These are phyloP conservation scores for Neurospora sp. DNA, from an alignment of 2,329 filamentous ascomycete species.

Conservation along the genomic window DNA sequence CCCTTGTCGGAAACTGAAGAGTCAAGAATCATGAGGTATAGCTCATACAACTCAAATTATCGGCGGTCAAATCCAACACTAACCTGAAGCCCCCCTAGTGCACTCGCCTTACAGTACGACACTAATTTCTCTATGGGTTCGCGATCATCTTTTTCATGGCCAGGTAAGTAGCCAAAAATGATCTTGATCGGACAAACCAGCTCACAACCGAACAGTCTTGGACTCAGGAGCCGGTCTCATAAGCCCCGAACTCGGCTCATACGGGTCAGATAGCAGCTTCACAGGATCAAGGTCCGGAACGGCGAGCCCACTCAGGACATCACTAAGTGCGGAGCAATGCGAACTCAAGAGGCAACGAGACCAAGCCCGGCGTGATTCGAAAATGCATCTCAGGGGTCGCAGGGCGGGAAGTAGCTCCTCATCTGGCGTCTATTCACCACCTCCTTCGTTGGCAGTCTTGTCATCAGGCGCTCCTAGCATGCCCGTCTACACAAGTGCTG, in stretches of 20 bases:
- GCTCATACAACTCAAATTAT: constrained; percentile 19
- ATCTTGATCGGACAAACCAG: constrained; percentile 14
- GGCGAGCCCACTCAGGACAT: constrained; percentile 45
- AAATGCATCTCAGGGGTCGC: constrained; percentile 39
- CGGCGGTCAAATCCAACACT: not conserved
- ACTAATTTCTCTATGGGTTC: constrained; percentile 41
- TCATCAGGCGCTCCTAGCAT: constrained; percentile 30
- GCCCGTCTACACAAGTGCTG: constrained; percentile 41
- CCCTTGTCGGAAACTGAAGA: not conserved
- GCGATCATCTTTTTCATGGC: constrained; percentile 41
- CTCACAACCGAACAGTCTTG: constrained; percentile 18
- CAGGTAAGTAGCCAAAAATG: constrained; percentile 24
- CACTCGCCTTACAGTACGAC: constrained; percentile 42
- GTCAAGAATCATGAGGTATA: constrained; percentile 17
- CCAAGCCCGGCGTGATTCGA: constrained; percentile 47
- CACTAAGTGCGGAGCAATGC: constrained; percentile 48
- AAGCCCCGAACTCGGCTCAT: constrained; percentile 35
- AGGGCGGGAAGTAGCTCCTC: constrained; percentile 34
- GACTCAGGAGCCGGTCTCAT: constrained; percentile 28
- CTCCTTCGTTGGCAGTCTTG: constrained; percentile 32
- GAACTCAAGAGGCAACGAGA: constrained; percentile 53
- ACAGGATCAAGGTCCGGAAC: constrained; percentile 43
- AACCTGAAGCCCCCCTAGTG: constrained; percentile 20
- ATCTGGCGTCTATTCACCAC: constrained; percentile 30
- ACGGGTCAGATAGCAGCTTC: constrained; percentile 41